Base-by-base conservation (phyloP, 371 early-diverging fungal species). In the Mucor lusitanicus region DNA sequence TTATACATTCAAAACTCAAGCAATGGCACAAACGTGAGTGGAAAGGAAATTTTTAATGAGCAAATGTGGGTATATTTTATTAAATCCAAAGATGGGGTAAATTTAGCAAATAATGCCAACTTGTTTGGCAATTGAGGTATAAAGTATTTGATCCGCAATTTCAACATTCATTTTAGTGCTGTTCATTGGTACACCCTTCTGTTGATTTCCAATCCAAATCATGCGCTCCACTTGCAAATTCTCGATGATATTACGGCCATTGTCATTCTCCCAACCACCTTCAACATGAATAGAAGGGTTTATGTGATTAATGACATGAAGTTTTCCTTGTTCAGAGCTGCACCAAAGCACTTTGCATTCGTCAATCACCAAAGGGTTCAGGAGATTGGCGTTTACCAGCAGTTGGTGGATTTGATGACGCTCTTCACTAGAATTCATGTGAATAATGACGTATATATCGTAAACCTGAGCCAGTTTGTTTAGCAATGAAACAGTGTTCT, bases 211-310 rank as follows among this genome's bases (percentile, higher is more conserved):
- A 23, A 80, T 64, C 83, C 83, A 83, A 15, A 83, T 67, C 19
- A 77, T 55, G 25, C 71, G 69, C 32, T 66, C 59, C 1, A 80
- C 70, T 59, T 69, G 23, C 19, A 83, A 59, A 25, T 68, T 63
- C 5, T 76, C 65, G 11, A 83, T 73, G 44, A 79, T 72, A 15
- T 74, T 69, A 48, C 70, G 67, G 4, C 83, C 83, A 48, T 80
- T 77, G 37, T 75, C 81, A 7, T 65, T 28, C 54, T 83, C 83
- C 72, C 78, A 75, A 13, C 83, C 83, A 11, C 83, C 83, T 73
- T 83, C 83, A 17, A 83, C 62, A 66, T 83, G 83, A 15, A 77
- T 68, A 11, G 56, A 61, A 11, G 81, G 78, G 15, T 77, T 69
- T 17, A 83, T 67, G 42, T 80, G 77, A 11, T 73, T 72, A 54